These are phyloP conservation scores for Glaciozyma martinii DNA, from an alignment of 768 basidiomycete species.

Conservation along the genomic window DNA sequence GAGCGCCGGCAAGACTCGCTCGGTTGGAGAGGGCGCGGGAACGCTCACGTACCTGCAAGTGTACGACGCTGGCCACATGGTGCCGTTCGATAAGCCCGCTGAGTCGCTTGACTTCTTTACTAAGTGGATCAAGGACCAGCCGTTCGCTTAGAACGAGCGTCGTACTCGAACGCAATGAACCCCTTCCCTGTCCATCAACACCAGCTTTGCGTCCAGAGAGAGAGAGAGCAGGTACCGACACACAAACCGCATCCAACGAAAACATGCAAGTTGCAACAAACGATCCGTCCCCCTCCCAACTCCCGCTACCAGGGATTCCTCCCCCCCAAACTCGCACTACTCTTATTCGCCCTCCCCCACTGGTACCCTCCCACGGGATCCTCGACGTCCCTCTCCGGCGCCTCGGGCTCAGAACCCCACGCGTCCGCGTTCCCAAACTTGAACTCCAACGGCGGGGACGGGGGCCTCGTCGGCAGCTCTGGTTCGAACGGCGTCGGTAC, in stretches of 20 bases:
- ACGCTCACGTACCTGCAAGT: slow-evolving; percentile 43
- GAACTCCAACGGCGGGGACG: too few species aligned
- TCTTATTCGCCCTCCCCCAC: slow-evolving; percentile 12
- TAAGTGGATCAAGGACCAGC: slow-evolving; percentile 38
- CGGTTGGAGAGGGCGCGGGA: slow-evolving; percentile 52
- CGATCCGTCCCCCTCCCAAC: neutral
- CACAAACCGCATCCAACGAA: too few species aligned
- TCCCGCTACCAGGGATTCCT: slow-evolving; percentile 24
- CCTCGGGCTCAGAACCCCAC: neutral
- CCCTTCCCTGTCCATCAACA: too few species aligned
- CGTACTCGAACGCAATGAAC: too few species aligned
- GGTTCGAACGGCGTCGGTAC: slow-evolving; percentile 2
- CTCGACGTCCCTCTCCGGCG: neutral
- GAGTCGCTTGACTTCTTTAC: slow-evolving; percentile 58
- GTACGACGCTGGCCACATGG: slow-evolving; percentile 55
- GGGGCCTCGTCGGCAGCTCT: neutral
- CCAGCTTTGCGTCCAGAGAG: too few species aligned
- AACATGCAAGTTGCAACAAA: too few species aligned
- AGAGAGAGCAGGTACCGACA: too few species aligned
- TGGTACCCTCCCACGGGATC: slow-evolving; percentile 8
- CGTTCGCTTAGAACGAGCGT: neutral
- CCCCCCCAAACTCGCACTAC: slow-evolving; percentile 10
- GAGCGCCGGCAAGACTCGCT: slow-evolving; percentile 59
- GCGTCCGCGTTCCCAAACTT: neutral
- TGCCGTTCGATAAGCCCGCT: slow-evolving; percentile 64